Base-by-base conservation (phyloP, 257 asterid species). In the Solanum medicagineum region DNA sequence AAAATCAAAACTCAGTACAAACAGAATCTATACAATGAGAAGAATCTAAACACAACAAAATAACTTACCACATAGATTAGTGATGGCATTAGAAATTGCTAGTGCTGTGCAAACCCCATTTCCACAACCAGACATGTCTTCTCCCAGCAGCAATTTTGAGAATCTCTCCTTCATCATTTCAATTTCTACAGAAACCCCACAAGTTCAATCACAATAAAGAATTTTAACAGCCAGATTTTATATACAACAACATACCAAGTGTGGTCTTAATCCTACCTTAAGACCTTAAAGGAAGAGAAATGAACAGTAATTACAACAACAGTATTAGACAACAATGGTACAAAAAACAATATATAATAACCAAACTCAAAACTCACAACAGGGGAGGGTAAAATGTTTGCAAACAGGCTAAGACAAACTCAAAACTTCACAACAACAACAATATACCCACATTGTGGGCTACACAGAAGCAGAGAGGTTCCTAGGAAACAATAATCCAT, bases 121-220 rank as follows among this genome's bases (percentile, higher is more conserved):
- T 84, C 97, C 98, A 85, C 94, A 90, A 77, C 98, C 98, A 62
- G 97, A 95, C 98, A 95, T 95, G 77, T 95, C 98, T 87, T 95
- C 97, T 26, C 98, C 98, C 32, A 95, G 94, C 91, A 95, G 87
- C 93, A 95, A 79, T 70, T 95, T 95, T 8, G 98, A 88, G 83
- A 95, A 95, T 86, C 96, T 94, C 84, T 95, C 96, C 84, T 91
- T 95, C 95, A 95, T 93, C 98, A 93, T 93, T 85, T 92, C 98
- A 88, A 80, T 84, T 79, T 93, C 98, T 95, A 71, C 79, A 70
- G 9, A 40, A 40, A 40, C 29, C 26, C 26, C 26, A 70, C 29
- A 70, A 70, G 53, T 2, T 42, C 79, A 70, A 70, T 10, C 53
- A 70, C 53, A 70, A 60, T 60, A 60, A 16, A 60, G 32, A 17